A percentile compares a stretch with the other conserved stretches of the same genome.
Evolutionary conservation across 345 rosid species (phyloP).

Genomic region (Citrus medica): DNA sequence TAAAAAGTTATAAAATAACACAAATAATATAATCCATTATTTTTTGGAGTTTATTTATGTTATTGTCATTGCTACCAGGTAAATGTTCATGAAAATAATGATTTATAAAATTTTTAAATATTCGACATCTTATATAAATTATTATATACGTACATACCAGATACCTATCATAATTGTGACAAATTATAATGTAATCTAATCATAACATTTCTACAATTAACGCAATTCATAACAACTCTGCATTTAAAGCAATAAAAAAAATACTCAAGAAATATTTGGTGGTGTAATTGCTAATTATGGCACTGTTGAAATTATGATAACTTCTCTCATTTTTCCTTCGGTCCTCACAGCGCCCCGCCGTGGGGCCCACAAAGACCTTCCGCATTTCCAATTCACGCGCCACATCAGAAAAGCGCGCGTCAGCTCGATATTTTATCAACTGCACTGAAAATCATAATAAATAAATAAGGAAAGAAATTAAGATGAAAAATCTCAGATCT

Average conservation of each 20-base stretch:
- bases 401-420: neutral
- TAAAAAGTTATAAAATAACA: too few relatives aligned
- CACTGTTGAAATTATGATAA: neutral
- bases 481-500: neutral
- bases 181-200: neutral
- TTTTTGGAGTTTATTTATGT: too few relatives aligned
- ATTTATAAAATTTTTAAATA: too few relatives aligned
- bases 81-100: too few relatives aligned
- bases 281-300: neutral
- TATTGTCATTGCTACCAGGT: too few relatives aligned
- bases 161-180: neutral
- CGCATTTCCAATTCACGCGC: neutral
- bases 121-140: too few relatives aligned
- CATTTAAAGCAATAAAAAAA: neutral
- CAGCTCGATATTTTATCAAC: neutral
- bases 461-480: neutral
- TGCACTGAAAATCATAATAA: neutral
- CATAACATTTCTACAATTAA: neutral
- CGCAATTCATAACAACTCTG: too few relatives aligned
- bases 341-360: neutral
- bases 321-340: neutral
- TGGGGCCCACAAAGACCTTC: neutral
- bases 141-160: too few relatives aligned
- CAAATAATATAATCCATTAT: too few relatives aligned
- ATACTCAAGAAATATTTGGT: neutral